These are phyloP conservation scores for Pterula multifida DNA, from an alignment of 1,284 basidiomycete species.

Conservation along the genomic window DNA sequence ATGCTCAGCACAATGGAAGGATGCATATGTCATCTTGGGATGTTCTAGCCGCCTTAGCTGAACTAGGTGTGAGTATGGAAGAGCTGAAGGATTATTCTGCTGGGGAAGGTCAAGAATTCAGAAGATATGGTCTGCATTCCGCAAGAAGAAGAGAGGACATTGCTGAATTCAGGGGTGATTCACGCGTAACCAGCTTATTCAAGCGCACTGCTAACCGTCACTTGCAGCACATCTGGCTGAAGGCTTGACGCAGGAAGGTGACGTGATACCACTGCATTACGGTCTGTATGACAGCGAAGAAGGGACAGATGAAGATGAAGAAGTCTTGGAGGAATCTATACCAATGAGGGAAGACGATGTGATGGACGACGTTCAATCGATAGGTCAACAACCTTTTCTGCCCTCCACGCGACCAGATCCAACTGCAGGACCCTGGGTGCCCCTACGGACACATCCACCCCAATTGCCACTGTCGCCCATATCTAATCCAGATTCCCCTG, in stretches of 20 bases:
- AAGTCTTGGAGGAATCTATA: conserved; percentile 2
- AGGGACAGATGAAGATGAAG: conserved; percentile 11
- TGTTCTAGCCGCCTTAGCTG: conserved; percentile 53
- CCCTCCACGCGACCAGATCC: background rate
- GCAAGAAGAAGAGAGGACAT: conserved; percentile 55
- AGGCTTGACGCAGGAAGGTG: conserved; percentile 39
- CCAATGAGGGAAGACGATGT: conserved; percentile 3
- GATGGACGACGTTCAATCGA: conserved; percentile 13
- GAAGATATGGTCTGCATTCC: conserved; percentile 49
- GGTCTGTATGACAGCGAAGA: conserved; percentile 26
- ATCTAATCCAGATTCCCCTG: conserved; percentile 40
- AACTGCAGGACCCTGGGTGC: conserved; percentile 17
- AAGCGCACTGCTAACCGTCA: conserved; percentile 15
- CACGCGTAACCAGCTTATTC: conserved; percentile 8
- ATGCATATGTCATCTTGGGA: conserved; percentile 36
- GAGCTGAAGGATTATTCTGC: conserved; percentile 53
- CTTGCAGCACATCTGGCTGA: conserved; percentile 43
- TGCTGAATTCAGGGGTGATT: conserved; percentile 57
- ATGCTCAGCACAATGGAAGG: conserved; percentile 61
- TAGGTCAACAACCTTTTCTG: background rate
- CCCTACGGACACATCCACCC: conserved; percentile 25
- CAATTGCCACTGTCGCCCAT: conserved; percentile 42
- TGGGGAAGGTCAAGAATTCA: conserved; percentile 53
- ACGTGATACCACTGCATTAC: conserved; percentile 44
- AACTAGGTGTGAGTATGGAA: conserved; percentile 56